Conservation (phyloP, 75 land plant genomes). For the Sequoiadendron giganteum region DNA sequence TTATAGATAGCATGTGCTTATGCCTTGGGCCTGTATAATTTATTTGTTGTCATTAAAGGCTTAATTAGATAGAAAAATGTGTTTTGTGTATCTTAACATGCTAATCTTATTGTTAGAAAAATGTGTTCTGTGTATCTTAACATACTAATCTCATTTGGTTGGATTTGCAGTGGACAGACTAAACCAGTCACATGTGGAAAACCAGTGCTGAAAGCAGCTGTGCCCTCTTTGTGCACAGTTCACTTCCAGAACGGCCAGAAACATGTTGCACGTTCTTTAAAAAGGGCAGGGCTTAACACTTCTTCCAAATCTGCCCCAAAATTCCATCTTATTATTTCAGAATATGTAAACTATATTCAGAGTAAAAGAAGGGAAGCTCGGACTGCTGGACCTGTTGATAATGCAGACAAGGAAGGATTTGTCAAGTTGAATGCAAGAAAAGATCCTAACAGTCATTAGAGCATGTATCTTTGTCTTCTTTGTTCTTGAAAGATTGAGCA, state of each 20-base stretch:
- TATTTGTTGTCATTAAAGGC: background rate
- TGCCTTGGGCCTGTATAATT: background rate
- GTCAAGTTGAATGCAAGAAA: background rate
- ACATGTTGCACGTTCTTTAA: constrained; percentile 48
- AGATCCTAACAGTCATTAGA: constrained; percentile 7
- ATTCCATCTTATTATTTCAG: constrained; percentile 65
- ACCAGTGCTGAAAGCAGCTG: constrained; percentile 69
- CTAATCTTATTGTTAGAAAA: background rate
- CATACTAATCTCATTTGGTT: constrained; percentile 6
- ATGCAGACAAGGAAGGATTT: constrained; percentile 3
- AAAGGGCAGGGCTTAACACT: constrained; percentile 58
- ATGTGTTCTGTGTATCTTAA: background rate
- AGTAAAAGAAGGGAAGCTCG: constrained; percentile 50
- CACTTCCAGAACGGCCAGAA: constrained; percentile 72
- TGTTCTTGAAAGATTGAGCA: background rate
- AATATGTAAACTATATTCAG: constrained; percentile 75
- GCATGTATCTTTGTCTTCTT: background rate
- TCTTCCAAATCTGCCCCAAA: constrained; percentile 61
- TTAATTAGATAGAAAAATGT: background rate
- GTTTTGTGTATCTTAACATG: background rate
- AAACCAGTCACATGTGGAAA: constrained; percentile 68
- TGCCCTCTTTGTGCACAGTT: constrained; percentile 56
- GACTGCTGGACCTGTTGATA: constrained; percentile 4
- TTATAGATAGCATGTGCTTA: background rate
- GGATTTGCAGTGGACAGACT: constrained; percentile 39